These are phyloP conservation scores for Penicillium verrucosum DNA, from an alignment of 2,329 filamentous ascomycete species.

Conservation along the genomic window DNA sequence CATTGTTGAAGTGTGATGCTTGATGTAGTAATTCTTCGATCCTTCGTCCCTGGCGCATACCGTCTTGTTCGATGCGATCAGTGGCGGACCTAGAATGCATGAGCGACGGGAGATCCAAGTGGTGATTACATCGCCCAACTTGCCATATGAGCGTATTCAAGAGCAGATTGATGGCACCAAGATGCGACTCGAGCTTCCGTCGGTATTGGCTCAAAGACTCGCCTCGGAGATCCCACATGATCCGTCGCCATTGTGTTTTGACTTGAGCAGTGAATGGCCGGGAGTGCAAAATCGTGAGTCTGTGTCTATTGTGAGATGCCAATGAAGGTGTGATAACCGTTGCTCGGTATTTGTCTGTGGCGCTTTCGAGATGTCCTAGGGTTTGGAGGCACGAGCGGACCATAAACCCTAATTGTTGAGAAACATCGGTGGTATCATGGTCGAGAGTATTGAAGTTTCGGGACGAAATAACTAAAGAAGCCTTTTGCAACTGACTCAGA, in stretches of 20 bases:
- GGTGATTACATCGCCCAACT: not conserved
- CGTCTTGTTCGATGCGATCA: constrained; percentile 2
- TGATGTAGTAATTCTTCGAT: not conserved
- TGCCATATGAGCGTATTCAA: constrained; percentile 1
- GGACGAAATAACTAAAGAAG: not conserved
- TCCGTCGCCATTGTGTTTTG: not conserved
- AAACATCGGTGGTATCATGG: not conserved
- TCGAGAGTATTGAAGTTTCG: not conserved
- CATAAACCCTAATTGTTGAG: not conserved
- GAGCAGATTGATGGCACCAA: not conserved
- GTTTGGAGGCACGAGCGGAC: not conserved
- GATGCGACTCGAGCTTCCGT: constrained; percentile 4
- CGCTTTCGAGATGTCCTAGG: not conserved
- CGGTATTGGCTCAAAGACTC: constrained; percentile 2
- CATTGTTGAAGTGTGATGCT: not conserved
- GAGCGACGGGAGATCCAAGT: not conserved
- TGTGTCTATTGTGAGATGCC: not conserved
- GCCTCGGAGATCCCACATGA: constrained; percentile 1
- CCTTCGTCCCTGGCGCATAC: not conserved
- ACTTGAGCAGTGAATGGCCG: not conserved
- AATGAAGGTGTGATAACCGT: not conserved
- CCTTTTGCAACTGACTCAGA: not conserved
- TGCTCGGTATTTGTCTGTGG: not conserved
- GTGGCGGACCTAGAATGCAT: not conserved
- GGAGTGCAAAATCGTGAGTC: not conserved